phyloP scores from a whole-genome alignment of 1,284 basidiomycete genomes.

The Lentinula novae-zelandiae region DNA sequence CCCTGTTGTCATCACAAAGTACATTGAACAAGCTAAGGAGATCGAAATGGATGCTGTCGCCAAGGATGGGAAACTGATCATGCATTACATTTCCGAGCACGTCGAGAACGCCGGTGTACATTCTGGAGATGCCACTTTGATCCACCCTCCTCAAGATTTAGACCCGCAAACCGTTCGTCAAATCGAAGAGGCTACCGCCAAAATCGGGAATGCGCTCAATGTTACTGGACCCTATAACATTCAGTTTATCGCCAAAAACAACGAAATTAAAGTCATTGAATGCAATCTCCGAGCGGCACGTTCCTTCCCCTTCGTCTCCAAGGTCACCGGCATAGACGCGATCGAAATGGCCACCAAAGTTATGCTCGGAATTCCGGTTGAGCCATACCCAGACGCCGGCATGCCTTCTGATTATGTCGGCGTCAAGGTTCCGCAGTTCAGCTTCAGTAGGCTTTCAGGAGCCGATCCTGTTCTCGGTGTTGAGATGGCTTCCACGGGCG shows the following conservation, averaged over 20 bases:
- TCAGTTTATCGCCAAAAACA: slow-evolving; percentile 99
- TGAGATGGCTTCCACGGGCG: slow-evolving; percentile 99
- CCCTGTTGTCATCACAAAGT: slow-evolving; percentile 98
- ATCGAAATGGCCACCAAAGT: slow-evolving; percentile 99
- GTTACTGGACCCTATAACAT: slow-evolving; percentile 99
- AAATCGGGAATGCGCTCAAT: slow-evolving; percentile 97
- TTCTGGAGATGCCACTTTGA: slow-evolving; percentile 96
- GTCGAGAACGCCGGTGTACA: slow-evolving; percentile 99
- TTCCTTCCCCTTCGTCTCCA: slow-evolving; percentile 99
- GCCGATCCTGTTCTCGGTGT: slow-evolving; percentile 99
- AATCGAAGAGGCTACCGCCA: slow-evolving; percentile 94
- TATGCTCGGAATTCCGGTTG: slow-evolving; percentile 90
- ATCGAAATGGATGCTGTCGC: slow-evolving; percentile 99
- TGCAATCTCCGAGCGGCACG: slow-evolving; percentile 97
- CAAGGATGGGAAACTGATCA: slow-evolving; percentile 94
- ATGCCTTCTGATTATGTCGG: slow-evolving; percentile 94
- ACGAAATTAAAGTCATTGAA: slow-evolving; percentile 99
- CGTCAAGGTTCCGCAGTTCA: slow-evolving; percentile 99
- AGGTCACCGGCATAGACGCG: slow-evolving; percentile 95
- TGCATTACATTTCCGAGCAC: slow-evolving; percentile 99
- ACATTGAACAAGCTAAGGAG: slow-evolving; percentile 99
- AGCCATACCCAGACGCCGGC: slow-evolving; percentile 85
- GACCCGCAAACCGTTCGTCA: slow-evolving; percentile 95
- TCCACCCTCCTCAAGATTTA: slow-evolving; percentile 96
- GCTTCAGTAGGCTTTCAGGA: slow-evolving; percentile 91